These are phyloP conservation scores for Lippia alba DNA, from an alignment of 305 asterid species.

Conservation along the genomic window DNA sequence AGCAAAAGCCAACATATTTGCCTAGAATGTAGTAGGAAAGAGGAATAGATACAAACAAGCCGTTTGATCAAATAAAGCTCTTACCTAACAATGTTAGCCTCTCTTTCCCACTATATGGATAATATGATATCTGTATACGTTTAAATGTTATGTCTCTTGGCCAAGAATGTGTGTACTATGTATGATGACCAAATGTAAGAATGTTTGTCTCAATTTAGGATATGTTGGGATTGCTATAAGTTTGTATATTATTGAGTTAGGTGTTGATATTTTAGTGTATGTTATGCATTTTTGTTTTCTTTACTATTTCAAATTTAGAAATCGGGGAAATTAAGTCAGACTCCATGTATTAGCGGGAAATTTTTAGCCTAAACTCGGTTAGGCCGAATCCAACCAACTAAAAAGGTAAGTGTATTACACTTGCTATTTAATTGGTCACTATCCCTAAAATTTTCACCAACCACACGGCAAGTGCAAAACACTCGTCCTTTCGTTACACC, in stretches of 20 bases:
- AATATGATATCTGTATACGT: neutral
- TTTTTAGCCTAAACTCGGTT: no score
- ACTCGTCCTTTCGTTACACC: no score
- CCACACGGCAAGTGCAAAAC: no score
- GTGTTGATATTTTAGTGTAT: neutral
- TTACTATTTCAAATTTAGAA: neutral
- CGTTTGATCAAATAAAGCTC: neutral
- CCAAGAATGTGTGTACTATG: neutral
- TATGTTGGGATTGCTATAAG: neutral
- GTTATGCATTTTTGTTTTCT: neutral
- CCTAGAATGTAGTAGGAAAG: constrained; percentile 21
- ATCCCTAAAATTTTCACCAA: no score
- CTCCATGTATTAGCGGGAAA: no score
- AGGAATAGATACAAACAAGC: neutral
- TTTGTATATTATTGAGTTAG: neutral
- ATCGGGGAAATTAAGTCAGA: no score
- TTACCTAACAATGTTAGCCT: neutral
- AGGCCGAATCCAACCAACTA: no score
- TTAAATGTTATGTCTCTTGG: neutral
- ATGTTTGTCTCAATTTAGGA: neutral
- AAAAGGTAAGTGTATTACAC: no score
- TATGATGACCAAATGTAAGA: neutral
- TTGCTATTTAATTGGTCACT: no score
- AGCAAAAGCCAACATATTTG: constrained; percentile 17
- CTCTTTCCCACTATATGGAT: neutral